Evolutionary conservation across 2,329 filamentous ascomycete genomes (phyloP), one percentile per base, ranked within the genome.

Genomic region (Byssoonygena ceratinophila): DNA sequence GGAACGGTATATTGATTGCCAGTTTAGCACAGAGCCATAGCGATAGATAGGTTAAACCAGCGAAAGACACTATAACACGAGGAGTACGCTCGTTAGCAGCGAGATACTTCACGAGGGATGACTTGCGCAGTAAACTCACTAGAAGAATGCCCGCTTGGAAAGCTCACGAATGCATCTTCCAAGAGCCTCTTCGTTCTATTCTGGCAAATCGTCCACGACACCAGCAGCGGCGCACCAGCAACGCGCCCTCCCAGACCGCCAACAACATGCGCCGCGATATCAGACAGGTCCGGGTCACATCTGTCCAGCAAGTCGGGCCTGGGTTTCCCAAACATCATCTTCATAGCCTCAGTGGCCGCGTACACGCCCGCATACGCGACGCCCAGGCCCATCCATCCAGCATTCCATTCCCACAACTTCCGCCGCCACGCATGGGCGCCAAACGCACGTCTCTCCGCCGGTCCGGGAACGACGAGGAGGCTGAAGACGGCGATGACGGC

Each of bases 381-480:
- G 0, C 76, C 86, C 2, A 95, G 76, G 0, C 90, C 90, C 61
- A 95, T 80, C 81, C 84, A 87, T 54, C 87, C 89, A 1, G 81
- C 82, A 64, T 96, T 88, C 66, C 87, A 82, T 67, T 96, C 90
- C 89, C 91, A 96, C 1, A 95, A 67, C 70, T 92, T 95, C 58
- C 87, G 79, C 64, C 79, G 80, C 82, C 87, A 89, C 0, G 83
- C 82, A 5, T 47, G 32, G 3, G 50, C 16, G 25, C 32, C 32
- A 31, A 52, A 46, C n/a, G 43, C 43, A 39, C 74, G 74, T 14
- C 79, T 77, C 0, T 84, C 81, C 1, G 82, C 83, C 4, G 79
- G 76, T 2, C 85, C 87, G 1, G 88, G 88, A 0, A 92, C 81
- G 59, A 91, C 69, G 8, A 80, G 54, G 14, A 94, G 68, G 37